A percentile compares a stretch with the other conserved stretches of the same genome.
Conservation (phyloP, 129 eudicot genomes). For the Apium graveolens region DNA sequence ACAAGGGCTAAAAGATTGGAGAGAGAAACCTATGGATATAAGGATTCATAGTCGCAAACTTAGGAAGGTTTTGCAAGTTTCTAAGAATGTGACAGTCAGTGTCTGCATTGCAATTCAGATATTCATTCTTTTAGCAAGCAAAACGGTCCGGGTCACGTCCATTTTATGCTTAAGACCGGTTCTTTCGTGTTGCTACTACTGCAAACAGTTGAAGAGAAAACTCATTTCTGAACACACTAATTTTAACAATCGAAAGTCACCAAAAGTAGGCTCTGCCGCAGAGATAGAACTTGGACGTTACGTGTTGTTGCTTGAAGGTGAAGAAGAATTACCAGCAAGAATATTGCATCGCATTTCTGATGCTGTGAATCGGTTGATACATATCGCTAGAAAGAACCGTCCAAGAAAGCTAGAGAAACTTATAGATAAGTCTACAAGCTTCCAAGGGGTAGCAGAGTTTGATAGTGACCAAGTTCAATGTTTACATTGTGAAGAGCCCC, state of each 20-base stretch:
- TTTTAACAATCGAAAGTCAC: neutral
- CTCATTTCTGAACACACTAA: neutral
- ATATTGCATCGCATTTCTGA: constrained; percentile 5
- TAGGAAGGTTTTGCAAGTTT: constrained; percentile 29
- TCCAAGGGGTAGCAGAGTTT: constrained; percentile 13
- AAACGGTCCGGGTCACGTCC: constrained; percentile 28
- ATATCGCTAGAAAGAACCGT: constrained; percentile 5
- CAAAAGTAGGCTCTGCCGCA: neutral
- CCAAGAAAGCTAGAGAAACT: constrained; percentile 4
- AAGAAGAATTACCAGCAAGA: constrained; percentile 13
- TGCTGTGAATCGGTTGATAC: neutral
- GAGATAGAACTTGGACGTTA: constrained; percentile 11
- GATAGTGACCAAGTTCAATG: neutral
- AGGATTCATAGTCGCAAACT: neutral
- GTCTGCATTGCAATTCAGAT: constrained; percentile 32
- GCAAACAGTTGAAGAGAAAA: constrained; percentile 13
- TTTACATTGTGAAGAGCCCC: constrained; percentile 1
- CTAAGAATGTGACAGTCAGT: constrained; percentile 21
- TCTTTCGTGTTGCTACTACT: constrained; percentile 8
- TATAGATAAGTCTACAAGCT: constrained; percentile 11
- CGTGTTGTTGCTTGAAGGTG: constrained; percentile 19
- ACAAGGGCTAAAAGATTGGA: constrained; percentile 20
- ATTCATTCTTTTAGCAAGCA: constrained; percentile 31
- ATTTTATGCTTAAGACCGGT: constrained; percentile 1
- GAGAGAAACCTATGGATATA: constrained; percentile 9